Percentiles rank a stretch among this genome's conserved stretches.
Evolutionary conservation across 2,329 filamentous ascomycete genomes (phyloP).

Genomic region (Xylariaceae sp.): DNA sequence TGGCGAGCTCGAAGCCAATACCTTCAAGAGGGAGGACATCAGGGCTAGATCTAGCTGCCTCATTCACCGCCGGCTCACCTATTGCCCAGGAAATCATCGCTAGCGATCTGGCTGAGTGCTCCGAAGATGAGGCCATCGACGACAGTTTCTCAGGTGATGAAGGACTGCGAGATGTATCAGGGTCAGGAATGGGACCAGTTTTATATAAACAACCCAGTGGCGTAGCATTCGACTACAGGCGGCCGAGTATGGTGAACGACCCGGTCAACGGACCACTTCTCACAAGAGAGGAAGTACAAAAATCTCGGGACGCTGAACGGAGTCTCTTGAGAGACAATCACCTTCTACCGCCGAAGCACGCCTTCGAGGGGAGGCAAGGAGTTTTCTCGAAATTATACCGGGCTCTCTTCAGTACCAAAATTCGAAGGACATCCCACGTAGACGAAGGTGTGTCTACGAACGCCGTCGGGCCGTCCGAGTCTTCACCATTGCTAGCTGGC

Average conservation of each 20-base stretch:
- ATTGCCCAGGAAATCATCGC: conserved; percentile 71
- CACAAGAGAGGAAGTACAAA: conserved; percentile 62
- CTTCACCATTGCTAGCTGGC: conserved; percentile 52
- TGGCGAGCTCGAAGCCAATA: conserved; percentile 37
- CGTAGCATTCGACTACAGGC: conserved; percentile 73
- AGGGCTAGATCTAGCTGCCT: conserved; percentile 48
- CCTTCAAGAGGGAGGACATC: conserved; percentile 29
- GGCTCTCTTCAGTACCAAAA: conserved; percentile 63
- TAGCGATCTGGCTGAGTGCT: conserved; percentile 69
- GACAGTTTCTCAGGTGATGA: conserved; percentile 42
- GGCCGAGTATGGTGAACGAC: conserved; percentile 71
- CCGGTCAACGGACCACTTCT: conserved; percentile 54
- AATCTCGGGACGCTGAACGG: conserved; percentile 63
- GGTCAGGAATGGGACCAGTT: conserved; percentile 52
- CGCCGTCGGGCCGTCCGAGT: conserved; percentile 49
- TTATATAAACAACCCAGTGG: conserved; percentile 79
- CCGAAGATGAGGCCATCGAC: conserved; percentile 57
- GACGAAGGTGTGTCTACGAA: conserved; percentile 48
- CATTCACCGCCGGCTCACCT: conserved; percentile 67
- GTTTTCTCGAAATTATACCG: conserved; percentile 50
- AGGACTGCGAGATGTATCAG: conserved; percentile 43
- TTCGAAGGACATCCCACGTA: conserved; percentile 46
- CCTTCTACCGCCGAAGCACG: conserved; percentile 67
- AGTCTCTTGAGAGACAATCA: conserved; percentile 71
- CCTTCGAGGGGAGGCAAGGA: conserved; percentile 43